Base-by-base conservation (phyloP, 768 basidiomycete genomes). In the Suillus variegatus region DNA sequence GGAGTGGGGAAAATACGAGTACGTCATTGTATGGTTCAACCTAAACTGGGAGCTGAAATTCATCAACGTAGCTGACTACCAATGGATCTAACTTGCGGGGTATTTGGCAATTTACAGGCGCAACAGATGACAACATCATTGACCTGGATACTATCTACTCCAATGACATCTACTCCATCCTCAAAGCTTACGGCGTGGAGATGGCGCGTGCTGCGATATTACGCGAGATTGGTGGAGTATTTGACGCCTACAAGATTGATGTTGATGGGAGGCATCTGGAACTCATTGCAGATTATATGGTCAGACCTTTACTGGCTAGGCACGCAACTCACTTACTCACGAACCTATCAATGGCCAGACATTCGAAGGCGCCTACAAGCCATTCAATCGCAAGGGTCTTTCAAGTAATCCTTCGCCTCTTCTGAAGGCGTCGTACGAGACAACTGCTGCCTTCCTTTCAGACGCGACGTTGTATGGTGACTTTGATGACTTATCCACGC, bases 241-340 rank as follows among this genome's bases (percentile, higher is more conserved):
- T 99, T 77, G 89, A 87, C 7, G 94, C 90, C 3, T 99, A 99
- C 82, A 96, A 90, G 73, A 99, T 99, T 71, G 92, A 93, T 65
- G 97, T 99, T 65, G 91, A 99, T 78, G 86, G 86, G 68, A 88
- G 97, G 56, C 97, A 99, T 81, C 82, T 99, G 57, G 95, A 97
- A 71, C 83, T 99, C 68, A 97, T 99, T 75, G 97, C 97, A 16
- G 97, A 99, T 77, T 99, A 99, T 76, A 99, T 99, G 97, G 97
- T 97, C 73, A 70, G 90, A 73, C 40, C 25, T 38, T 43, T 28
- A 32, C 10, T 20, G 10, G 25, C 25, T 43, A 28, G 18, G 10
- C 58, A 70, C 52, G 41, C 18, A n/a, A n/a, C 46, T 46, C 12
- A 28, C 28, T 25, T 60, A 60, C 58, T 60, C 22, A 60, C 16